Evolutionary conservation across 805 yeast genomes (phyloP), one percentile per base, ranked within the genome.

Genomic region (Metschnikowia orientalis): DNA sequence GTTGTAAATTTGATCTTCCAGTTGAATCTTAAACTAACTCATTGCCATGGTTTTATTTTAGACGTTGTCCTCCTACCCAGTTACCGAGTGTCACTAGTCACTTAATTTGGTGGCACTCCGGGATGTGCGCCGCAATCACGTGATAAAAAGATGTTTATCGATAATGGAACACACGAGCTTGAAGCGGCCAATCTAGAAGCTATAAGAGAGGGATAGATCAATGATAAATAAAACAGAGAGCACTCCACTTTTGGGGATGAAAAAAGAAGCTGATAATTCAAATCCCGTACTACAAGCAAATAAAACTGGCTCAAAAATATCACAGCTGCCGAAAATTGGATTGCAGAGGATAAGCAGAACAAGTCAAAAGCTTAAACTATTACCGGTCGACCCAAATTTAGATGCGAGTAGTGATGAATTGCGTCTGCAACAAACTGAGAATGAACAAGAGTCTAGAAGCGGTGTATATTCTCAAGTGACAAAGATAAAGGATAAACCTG

Each of bases 391-490:
- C 15, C 73, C 46, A 37, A 65, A 49, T 13, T 32, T 45, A 7
- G 50, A 41, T 5, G 37, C 28, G 12, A 36, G 32, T 5, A 41
- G 40, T 12, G 47, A 44, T 14, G 50, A 37, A 10, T 51, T 37
- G n/a, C 17, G 8, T 13, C 50, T 42, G 6, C 58, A 42, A 14
- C 56, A 55, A 17, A 66, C 54, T 11, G 69, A 54, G 18, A 56
- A 53, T 42, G 62, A 41, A 8, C 58, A 40, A 11, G 30, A 37
- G 18, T 52, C 73, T 4, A 42, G 45, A 18, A 37, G 48, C 30
- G 80, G 77, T 29, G 88, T 86, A 4, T 84, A 86, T 54, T 81
- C 95, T 0, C 95, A 89, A 51, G 88, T 85, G 8, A 74, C 79
- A 35, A 71, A 82, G 40, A 89, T 89, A 42, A 86, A 81, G 20